Conservation (phyloP, 2,329 filamentous ascomycete genomes). For the Colletotrichum cordylinicola region DNA sequence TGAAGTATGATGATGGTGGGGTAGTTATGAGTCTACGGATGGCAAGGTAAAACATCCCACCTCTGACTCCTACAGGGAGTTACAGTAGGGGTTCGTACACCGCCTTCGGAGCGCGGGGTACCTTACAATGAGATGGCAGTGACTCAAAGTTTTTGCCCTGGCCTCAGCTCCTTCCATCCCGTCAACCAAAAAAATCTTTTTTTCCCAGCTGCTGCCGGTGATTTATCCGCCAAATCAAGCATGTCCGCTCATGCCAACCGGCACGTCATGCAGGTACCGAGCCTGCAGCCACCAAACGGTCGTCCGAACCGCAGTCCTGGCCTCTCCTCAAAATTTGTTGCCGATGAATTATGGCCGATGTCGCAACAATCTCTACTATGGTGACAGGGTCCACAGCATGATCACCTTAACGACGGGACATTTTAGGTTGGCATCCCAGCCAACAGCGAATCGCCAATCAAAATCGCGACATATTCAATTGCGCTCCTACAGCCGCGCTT, state of each 20-base stretch:
- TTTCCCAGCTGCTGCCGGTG: neutral
- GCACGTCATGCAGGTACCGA: conserved; percentile 8
- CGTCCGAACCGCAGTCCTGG: neutral
- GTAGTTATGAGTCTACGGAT: conserved; percentile 10
- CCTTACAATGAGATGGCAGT: conserved; percentile 9
- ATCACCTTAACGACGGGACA: neutral
- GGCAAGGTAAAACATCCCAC: conserved; percentile 15
- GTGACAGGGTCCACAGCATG: neutral
- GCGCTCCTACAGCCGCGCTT: neutral
- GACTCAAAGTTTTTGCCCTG: neutral
- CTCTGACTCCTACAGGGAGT: neutral
- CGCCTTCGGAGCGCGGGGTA: conserved; percentile 22
- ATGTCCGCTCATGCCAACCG: neutral
- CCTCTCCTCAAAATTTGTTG: neutral
- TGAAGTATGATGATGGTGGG: neutral
- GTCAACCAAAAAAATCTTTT: neutral
- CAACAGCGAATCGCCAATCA: neutral
- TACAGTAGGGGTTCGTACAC: neutral
- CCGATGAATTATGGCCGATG: neutral
- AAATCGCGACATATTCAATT: neutral
- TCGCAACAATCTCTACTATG: neutral
- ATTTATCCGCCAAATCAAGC: neutral
- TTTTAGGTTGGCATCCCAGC: neutral
- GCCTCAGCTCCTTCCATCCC: neutral
- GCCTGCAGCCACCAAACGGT: neutral